These are phyloP conservation scores for Lepidium sativum DNA, from an alignment of 345 rosid genomes.

Conservation along the genomic window DNA sequence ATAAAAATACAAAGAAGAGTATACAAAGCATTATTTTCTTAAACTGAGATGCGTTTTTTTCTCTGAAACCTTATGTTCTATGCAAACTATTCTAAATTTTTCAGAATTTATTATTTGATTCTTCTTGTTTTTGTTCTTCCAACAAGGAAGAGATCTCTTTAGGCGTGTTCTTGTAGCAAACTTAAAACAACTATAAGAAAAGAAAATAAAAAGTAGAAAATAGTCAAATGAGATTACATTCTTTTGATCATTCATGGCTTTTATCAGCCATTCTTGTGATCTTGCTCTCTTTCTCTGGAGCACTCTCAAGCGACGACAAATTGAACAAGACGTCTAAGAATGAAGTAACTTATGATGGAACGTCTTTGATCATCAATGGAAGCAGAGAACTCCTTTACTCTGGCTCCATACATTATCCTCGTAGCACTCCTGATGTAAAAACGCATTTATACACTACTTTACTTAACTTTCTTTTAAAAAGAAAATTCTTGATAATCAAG, in stretches of 20 bases:
- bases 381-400: conserved; percentile 29
- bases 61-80: conserved; percentile 21
- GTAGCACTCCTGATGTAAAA: conserved; percentile 34
- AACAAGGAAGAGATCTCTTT: neutral
- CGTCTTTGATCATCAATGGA: conserved; percentile 30
- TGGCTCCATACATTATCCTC: conserved; percentile 36
- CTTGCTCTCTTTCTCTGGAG: conserved; percentile 17
- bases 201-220: neutral
- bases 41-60: conserved; percentile 14
- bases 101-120: conserved; percentile 1
- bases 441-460: neutral
- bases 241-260: conserved; percentile 14
- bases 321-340: conserved; percentile 1
- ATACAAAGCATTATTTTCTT: conserved; percentile 1
- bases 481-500: neutral
- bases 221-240: conserved; percentile 19
- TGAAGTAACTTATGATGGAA: conserved; percentile 35
- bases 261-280: conserved; percentile 20
- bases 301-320: neutral
- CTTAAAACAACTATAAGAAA: neutral
- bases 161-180: neutral
- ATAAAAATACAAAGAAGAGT: neutral
- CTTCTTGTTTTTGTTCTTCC: conserved; percentile 13
- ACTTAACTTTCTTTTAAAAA: neutral
- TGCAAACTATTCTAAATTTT: conserved; percentile 7